Evolutionary conservation across 148 eudicot genomes (phyloP).

Genomic region (Talinum fruticosum): DNA sequence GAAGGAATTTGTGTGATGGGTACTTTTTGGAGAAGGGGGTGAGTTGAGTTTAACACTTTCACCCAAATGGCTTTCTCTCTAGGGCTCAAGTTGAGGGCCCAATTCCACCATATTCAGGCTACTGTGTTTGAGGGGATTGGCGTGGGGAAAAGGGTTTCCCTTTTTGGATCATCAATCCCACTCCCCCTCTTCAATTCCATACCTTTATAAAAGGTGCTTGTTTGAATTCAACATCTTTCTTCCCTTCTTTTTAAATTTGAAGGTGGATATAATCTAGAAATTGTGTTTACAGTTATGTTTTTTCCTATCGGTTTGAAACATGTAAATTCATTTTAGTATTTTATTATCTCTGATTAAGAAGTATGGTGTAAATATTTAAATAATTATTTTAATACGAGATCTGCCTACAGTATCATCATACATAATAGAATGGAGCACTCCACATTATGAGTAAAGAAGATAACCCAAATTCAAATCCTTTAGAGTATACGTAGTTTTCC

Average conservation of each 20-base stretch:
- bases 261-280: neutral
- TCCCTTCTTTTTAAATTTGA: neutral
- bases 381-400: no score
- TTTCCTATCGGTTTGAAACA: no score
- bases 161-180: slow-evolving; percentile 5
- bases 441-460: no score
- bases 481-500: no score
- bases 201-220: slow-evolving; percentile 4
- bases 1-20: slow-evolving; percentile 16
- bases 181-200: neutral
- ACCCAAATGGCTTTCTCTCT: neutral
- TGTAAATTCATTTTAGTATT: no score
- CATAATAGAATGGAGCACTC: no score
- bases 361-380: no score
- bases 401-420: no score
- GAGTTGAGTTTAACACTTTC: neutral
- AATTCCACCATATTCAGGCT: neutral
- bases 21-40: slow-evolving; percentile 3
- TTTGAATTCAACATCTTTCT: neutral
- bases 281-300: no score
- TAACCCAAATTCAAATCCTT: no score
- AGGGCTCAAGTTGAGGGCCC: neutral
- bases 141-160: neutral
- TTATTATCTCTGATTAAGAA: no score
- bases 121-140: neutral